Evolutionary conservation across 2,329 filamentous ascomycete species (phyloP), one percentile per base, ranked within the genome.

Genomic region (Dryadomyces sulphureus): DNA sequence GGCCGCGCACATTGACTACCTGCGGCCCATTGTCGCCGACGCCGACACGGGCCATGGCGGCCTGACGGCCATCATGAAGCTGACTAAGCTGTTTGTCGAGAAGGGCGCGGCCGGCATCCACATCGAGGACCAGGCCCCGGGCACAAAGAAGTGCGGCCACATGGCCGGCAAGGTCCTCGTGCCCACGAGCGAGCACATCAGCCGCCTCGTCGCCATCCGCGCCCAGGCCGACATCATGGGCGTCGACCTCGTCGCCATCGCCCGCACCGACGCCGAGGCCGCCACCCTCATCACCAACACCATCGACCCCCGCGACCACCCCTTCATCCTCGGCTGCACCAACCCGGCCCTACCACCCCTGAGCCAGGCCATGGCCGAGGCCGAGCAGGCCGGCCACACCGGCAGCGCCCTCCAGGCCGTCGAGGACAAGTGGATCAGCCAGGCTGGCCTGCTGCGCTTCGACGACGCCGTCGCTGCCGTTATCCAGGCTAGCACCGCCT

Each of bases 171-270:
- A 96, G 70, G 92, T 96, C 38, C 73, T 98, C 50, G 92, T 98
- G 45, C 92, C 92, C 43, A 93, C 95, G 61, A 85, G 79, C 65
- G 92, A 98, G 70, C 92, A 98, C 70, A 95, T 96, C 69, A 96
- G 95, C 71, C 83, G 92, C 46, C 74, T 98, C 46, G 88, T 98
- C 43, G 89, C 92, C 55, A 96, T 98, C 62, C 83, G 92, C 50
- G 90, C 92, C 5, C 92, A 98, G 67, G 90, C 92, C 55, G 92
- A 98, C 61, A 96, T 98, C 59, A 96, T 98, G 92, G 92, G 85
- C 53, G 75, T 79, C 51, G 87, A 98, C 60, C 81, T 98, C 51
- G 68, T 98, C 35, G 86, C 87, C 54, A 79, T 98, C 53, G 92
- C 92, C 45, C 83, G 92, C 58, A 98, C 92, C 49, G 92, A 98